phyloP scores from a whole-genome alignment of 345 rosid genomes.

The Eucalyptus urophylla region DNA sequence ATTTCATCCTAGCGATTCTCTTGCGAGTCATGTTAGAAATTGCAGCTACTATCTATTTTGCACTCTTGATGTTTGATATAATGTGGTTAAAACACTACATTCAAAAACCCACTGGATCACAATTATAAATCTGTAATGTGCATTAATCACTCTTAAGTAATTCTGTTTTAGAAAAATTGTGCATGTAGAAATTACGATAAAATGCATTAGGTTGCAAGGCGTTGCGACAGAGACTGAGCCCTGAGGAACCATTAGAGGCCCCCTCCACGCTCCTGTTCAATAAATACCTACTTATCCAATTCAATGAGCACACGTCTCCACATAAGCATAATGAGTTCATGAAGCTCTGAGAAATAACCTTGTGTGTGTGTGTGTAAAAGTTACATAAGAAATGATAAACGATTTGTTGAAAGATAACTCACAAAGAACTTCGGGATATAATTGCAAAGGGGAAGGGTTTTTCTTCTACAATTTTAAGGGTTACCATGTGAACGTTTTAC shows the following conservation, averaged over 20 bases:
- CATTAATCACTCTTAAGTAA: not conserved
- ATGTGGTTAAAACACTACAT: not conserved
- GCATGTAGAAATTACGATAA: not conserved
- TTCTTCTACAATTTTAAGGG: not conserved
- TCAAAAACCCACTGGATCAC: no score
- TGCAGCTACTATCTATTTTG: not conserved
- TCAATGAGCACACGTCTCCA: not conserved
- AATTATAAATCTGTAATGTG: no score
- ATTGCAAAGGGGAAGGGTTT: not conserved
- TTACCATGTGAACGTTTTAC: not conserved
- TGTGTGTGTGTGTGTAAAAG: no score
- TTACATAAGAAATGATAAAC: no score
- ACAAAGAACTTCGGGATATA: not conserved
- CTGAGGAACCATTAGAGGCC: not conserved
- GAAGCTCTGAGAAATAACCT: not conserved
- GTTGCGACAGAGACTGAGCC: not conserved
- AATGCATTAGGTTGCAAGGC: not conserved
- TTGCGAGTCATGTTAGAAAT: rapidly evolving
- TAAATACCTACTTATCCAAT: not conserved
- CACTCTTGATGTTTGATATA: not conserved
- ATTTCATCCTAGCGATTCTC: not conserved
- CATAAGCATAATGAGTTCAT: not conserved
- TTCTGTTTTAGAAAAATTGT: not conserved
- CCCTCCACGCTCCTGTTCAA: not conserved
- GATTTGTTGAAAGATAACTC: not conserved